Evolutionary conservation across 768 basidiomycete genomes (phyloP), one percentile per base, ranked within the genome.

Genomic region (Tulasnella sp.): DNA sequence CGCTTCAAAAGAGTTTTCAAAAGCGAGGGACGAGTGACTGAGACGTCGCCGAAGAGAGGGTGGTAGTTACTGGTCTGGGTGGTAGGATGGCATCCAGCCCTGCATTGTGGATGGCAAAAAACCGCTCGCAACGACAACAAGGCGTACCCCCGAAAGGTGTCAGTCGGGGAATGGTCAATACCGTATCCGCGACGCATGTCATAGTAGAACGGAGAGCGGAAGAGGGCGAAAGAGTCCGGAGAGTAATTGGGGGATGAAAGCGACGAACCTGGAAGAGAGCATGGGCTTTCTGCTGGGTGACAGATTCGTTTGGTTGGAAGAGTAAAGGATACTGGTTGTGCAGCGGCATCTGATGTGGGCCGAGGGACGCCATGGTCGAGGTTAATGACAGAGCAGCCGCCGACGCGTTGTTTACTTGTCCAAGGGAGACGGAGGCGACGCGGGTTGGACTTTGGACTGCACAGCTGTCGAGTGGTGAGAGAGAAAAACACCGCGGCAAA

Each of bases 311-410:
- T 74, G 71, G 78, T 39, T 74, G 78, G 71, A 74, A 79, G 36
- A 79, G 78, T 5, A 74, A 46, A 27, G 78, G 78, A 73, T 73
- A 79, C 56, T 79, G 78, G 40, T 39, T 39, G 36, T 79, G 71
- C 4, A 73, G 21, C 9, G 78, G 27, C 24, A 71, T 42, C 56
- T 71, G 68, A 71, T 68, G 62, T 34, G 3, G 31, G 62, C 62
- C 62, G 27, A 68, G 27, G 62, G 62, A 68, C 16, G 62, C 62
- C 62, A 68, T 68, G 12, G 62, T 34, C 4, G 62, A 68, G 62
- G 62, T 68, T 36, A 68, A 27, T 68, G 27, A 34, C 31, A 36
- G 62, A 68, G 62, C 36, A 34, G 62, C 62, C 62, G 62, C 36
- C 62, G 62, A 36, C 62, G 62, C 62, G 62, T 68, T 68, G 62